Evolutionary conservation across 164 flowering plant species (phyloP).

Genomic region (Liriodendron chinense): DNA sequence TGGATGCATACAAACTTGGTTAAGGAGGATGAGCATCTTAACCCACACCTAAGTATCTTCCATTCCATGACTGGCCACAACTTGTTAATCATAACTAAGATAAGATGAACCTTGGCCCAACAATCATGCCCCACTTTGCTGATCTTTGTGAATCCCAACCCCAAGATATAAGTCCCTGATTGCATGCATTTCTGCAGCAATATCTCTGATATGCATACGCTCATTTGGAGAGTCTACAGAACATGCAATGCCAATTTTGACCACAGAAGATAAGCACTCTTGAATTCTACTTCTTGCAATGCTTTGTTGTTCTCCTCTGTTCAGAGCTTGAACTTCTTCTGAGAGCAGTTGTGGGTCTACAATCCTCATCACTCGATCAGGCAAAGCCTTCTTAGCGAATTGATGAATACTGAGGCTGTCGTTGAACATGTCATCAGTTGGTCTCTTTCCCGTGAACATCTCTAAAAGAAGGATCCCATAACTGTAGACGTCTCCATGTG

Average conservation of each 20-base stretch:
- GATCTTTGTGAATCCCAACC: background rate
- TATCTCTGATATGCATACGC: background rate
- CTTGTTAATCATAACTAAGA: background rate
- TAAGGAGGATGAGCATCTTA: background rate
- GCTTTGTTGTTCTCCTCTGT: background rate
- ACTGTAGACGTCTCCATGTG: conserved; percentile 15
- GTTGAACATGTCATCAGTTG: conserved; percentile 22
- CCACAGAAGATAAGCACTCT: background rate
- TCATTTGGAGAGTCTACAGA: background rate
- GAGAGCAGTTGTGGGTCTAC: conserved; percentile 21
- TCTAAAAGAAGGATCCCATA: conserved; percentile 19
- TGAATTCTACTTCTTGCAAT: background rate
- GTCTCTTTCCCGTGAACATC: conserved; percentile 14
- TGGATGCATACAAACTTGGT: no score
- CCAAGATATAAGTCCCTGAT: conserved; percentile 3
- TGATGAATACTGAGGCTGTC: conserved; percentile 21
- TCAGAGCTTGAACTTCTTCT: background rate
- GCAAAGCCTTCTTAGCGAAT: conserved; percentile 21
- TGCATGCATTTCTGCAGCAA: background rate
- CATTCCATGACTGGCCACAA: background rate
- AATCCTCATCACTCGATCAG: conserved; percentile 25
- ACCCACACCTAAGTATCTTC: background rate
- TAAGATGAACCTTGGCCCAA: background rate
- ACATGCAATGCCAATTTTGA: conserved; percentile 4
- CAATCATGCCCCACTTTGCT: background rate